Base-by-base conservation (phyloP, 768 basidiomycete genomes). In the Podaxis sp. region DNA sequence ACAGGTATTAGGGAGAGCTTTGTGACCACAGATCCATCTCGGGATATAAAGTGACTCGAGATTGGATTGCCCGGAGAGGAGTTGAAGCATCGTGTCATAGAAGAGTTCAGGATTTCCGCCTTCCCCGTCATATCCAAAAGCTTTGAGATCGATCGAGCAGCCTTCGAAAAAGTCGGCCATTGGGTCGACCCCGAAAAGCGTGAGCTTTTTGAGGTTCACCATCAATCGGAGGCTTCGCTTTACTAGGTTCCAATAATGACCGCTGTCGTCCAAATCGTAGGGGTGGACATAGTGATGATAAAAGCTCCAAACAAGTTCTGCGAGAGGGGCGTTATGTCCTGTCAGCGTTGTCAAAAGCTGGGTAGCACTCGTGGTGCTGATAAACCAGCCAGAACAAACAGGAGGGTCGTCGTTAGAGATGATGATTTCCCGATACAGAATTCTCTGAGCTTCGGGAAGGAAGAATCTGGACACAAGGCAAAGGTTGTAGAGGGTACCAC, bases 381-480 rank as follows among this genome's bases (percentile, higher is more conserved):
- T 58, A 19, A 19, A 15, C 44, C 57, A 58, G 40, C 57, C 46
- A 24, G 57, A 58, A 33, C 57, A 58, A 7, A 49, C 12, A 49
- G 57, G 28, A 15, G 9, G 36, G 3, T 9, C 13, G 22, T 58
- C 57, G 33, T 49, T 30, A 9, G 57, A 48, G 24, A 58, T 49
- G 33, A 49, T 58, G 57, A 58, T 24, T 24, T 48, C n/a, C 8
- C 36, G 28, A 48, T 58, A 58, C 11, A 58, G 22, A 6, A n/a
- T 8, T 38, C 30, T 30, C 17, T 49, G 57, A 7, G 57, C 57
- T 22, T 58, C 39, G 30, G 44, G 33, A 17, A 58, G 46, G 28
- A 58, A 49, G 17, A 46, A 33, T 15, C 26, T 58, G 44, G 57
- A 58, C 9, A 58, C 57, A 28, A 58, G 57, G 33, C 57, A 58